Evolutionary conservation across 805 yeast genomes (phyloP), one percentile per base, ranked within the genome.

Genomic region (Metschnikowia arizonensis): DNA sequence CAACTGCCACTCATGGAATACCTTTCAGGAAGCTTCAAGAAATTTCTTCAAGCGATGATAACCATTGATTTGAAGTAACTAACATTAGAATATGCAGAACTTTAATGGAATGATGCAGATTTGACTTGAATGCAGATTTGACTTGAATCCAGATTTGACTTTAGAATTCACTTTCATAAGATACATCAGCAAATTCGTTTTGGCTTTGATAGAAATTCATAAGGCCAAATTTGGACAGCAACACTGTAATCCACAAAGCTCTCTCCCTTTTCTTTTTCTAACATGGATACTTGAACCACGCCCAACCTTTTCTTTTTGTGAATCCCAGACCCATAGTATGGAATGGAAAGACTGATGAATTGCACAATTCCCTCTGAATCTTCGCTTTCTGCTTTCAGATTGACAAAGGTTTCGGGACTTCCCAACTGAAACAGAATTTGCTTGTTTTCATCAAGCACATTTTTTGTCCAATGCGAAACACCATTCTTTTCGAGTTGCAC

Each of bases 261-360:
- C 10, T 31, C 41, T 5, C 42, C 48, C 6, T 40, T 34, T 3
- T 58, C 60, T 4, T 47, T 38, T 33, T 64, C 56, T 18, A 64
- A 43, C 50, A 71, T 54, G 42, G 62, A 63, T 2, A 65, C 62
- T 45, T 62, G 66, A 3, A 66, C 50, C 2, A 65, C 58, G 0
- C 73, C 76, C 30, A 63, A 47, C 33, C 73, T 49, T 25, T 54
- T 51, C 28, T 26, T 44, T 1, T 42, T 38, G 9, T 42, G 31
- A 36, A 62, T 59, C 21, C 61, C 56, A 3, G 54, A 53, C 4
- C 59, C 40, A 41, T 49, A 63, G 40, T 65, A 60, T 2, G 72
- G 70, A 4, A 67, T 45, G 1, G 72, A 63, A 35, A 69, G 50
- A 45, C 65, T 65, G n/a, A 69, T 59, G 45, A 70, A 68, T 15